These are phyloP conservation scores for Otatea glauca DNA, from an alignment of 176 grass and related monocot genomes.

Conservation along the genomic window DNA sequence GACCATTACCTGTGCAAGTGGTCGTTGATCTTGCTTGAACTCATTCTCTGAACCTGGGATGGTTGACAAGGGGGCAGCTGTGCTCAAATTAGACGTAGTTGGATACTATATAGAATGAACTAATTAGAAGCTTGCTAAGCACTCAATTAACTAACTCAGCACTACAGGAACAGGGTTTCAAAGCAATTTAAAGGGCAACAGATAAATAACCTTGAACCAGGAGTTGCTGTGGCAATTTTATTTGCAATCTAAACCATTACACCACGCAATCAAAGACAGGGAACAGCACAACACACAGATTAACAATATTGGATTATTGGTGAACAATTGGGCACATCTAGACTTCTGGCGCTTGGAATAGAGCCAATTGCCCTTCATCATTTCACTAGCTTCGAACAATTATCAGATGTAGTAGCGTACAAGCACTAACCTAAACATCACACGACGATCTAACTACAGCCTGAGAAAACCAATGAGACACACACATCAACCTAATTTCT, in stretches of 20 bases:
- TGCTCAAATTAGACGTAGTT: constrained; percentile 57
- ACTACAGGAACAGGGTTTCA: neutral
- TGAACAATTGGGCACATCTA: neutral
- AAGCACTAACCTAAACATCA: neutral
- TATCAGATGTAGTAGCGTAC: neutral
- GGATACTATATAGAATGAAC: constrained; percentile 30
- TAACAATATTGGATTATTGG: neutral
- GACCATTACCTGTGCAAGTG: constrained; percentile 53
- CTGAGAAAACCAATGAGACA: neutral
- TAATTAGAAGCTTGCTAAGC: neutral
- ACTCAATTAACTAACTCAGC: neutral
- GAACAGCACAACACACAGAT: neutral
- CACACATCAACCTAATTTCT: neutral
- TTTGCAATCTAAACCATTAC: constrained; percentile 6
- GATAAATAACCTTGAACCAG: neutral
- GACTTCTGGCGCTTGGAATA: neutral
- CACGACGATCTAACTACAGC: neutral
- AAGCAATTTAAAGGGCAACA: neutral
- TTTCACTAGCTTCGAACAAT: neutral
- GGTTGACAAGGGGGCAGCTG: constrained; percentile 64
- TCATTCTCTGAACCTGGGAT: constrained; percentile 85
- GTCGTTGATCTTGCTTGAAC: constrained; percentile 71
- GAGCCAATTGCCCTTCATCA: neutral
- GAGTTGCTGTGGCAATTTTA: neutral
- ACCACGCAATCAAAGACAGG: constrained; percentile 3